Base-by-base conservation (phyloP, 176 grass and related monocot species). In the Raddia guianensis region DNA sequence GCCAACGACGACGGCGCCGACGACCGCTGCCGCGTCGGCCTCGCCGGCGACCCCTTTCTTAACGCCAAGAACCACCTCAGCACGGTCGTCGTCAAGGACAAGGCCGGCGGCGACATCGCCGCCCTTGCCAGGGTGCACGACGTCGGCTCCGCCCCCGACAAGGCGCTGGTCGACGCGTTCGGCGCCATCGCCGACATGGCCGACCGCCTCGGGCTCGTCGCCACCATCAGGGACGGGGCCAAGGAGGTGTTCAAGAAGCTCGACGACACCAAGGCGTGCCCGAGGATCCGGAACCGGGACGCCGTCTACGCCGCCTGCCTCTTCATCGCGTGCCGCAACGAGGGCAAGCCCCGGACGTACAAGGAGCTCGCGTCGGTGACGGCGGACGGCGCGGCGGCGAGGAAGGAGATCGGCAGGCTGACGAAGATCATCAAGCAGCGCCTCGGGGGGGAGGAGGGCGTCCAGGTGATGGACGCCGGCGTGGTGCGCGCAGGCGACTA, bases 1-100 rank as follows among this genome's bases (percentile, higher is more conserved):
- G 70, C 70, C 12, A 61, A 86, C 79, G 90, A 80, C 48, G 80
- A 63, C 43, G 70, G 75, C 19, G 79, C 74, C 49, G 83, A 88
- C 9, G 90, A 89, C 75, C 83, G 80, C 70, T 78, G 83, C 79
- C 90, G 90, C 74, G 83, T 92, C 49, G 90, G 90, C 79, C 64
- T 56, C 10, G 12, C 69, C 42, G 49, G 6, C 75, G 86, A 92
- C 83, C 83, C 90, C 34, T 81, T 92, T 50, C 86, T 92, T 34
- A 47, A 72, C 11, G 13, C 11, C 63, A 19, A 75, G 10, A 27
- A 27, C 27, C 27, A 27, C 27, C 79, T 89, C 69, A 27, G 27
- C 83, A 92, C 90, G 83, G 32, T 57, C 56, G 32, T 57, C 56
- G 83, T 92, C 74, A 9, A 61, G 44, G 32, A 48, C 49, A 73